Conservation (phyloP, 2,329 filamentous ascomycete genomes). For the Claviceps sp. region DNA sequence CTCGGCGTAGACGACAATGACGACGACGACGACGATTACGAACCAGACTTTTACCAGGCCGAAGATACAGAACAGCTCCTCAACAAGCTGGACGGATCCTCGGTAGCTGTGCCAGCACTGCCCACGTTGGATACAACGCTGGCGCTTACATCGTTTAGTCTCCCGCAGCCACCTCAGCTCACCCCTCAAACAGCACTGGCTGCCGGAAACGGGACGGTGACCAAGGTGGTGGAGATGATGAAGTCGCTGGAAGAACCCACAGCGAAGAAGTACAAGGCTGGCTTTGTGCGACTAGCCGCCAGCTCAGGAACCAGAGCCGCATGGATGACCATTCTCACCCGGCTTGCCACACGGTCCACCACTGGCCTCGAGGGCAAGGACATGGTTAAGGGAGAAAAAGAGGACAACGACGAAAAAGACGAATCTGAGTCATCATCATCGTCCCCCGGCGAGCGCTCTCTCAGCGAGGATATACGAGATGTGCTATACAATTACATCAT, state of each 20-base stretch:
- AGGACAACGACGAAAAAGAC: constrained; percentile 45
- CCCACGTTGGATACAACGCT: constrained; percentile 29
- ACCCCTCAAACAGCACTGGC: constrained; percentile 58
- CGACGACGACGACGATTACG: constrained; percentile 79
- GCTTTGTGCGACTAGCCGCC: constrained; percentile 73
- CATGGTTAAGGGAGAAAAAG: constrained; percentile 47
- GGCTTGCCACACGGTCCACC: constrained; percentile 68
- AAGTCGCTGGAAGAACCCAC: constrained; percentile 55
- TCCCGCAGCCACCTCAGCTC: constrained; percentile 64
- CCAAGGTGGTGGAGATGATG: constrained; percentile 68
- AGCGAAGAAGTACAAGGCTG: constrained; percentile 49
- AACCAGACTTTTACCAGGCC: constrained; percentile 68
- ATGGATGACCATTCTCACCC: constrained; percentile 78
- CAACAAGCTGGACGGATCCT: constrained; percentile 60
- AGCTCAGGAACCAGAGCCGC: constrained; percentile 76
- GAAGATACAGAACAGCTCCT: constrained; percentile 68
- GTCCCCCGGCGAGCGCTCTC: constrained; percentile 24
- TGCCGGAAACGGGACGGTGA: constrained; percentile 60
- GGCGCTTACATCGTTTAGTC: constrained; percentile 62
- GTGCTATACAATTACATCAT: constrained; percentile 74
- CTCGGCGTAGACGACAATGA: constrained; percentile 68
- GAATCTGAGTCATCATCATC: constrained; percentile 7
- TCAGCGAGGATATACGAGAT: constrained; percentile 63
- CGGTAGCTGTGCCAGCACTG: constrained; percentile 29
- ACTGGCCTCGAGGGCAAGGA: constrained; percentile 50